Percentiles rank a stretch among this genome's conserved stretches.
These are phyloP conservation scores for Penicillium lagena DNA, from an alignment of 495 filamentous ascomycete species.

Conservation along the genomic window DNA sequence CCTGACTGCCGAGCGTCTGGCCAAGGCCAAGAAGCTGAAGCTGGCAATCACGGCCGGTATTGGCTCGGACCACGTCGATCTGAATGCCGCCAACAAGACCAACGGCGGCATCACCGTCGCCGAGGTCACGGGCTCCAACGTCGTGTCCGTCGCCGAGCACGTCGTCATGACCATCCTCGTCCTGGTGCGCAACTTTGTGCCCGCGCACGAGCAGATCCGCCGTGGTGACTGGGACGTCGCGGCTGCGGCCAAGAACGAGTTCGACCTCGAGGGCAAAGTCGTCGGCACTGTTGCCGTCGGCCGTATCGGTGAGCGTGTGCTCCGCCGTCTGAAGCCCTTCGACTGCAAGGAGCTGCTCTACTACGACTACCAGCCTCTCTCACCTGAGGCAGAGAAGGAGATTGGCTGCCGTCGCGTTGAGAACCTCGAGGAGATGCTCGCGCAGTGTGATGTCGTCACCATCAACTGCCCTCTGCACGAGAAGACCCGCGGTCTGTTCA, in stretches of 20 bases:
- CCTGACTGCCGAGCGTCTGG: constrained; percentile 91
- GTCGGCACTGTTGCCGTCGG: constrained; percentile 97
- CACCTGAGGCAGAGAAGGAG: constrained; percentile 82
- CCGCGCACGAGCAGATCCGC: constrained; percentile 89
- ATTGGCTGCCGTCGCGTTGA: constrained; percentile 91
- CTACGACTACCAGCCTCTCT: constrained; percentile 97
- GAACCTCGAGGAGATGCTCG: constrained; percentile 85
- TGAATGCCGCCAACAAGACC: constrained; percentile 94
- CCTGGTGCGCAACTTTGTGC: constrained; percentile 96
- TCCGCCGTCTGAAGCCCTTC: constrained; percentile 89
- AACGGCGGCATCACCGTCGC: constrained; percentile 97
- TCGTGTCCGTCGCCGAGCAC: constrained; percentile 87
- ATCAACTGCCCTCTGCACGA: constrained; percentile 99
- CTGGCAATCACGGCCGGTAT: constrained; percentile 94
- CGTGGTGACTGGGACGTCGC: constrained; percentile 93
- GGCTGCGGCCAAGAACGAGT: constrained; percentile 94
- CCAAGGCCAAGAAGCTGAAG: constrained; percentile 98
- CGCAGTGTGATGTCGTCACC: constrained; percentile 95
- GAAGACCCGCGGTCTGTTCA: constrained; percentile 93
- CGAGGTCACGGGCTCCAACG: constrained; percentile 92
- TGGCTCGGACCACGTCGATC: constrained; percentile 95
- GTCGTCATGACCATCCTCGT: constrained; percentile 97
- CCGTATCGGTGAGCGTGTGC: constrained; percentile 95
- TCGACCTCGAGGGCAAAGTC: constrained; percentile 93
- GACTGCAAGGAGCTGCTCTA: constrained; percentile 99